Base-by-base conservation (phyloP, 2,329 filamentous ascomycete genomes). In the Colletotrichum simmondsii region DNA sequence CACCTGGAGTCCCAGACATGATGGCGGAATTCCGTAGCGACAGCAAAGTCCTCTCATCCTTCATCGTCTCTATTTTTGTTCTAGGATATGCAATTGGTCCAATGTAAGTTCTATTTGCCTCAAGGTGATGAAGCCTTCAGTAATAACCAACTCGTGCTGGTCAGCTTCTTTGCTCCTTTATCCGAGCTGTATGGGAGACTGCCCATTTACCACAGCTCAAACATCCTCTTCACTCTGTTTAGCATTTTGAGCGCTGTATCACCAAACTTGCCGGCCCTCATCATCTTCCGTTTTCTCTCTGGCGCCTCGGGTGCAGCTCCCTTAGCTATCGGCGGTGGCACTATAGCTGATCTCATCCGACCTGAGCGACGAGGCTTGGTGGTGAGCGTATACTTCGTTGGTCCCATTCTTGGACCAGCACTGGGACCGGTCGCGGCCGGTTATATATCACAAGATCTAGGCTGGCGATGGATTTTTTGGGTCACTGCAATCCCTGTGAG, bases 121-220 rank as follows among this genome's bases (percentile, higher is more conserved):
- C 32, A 35, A 35, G 32, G 32, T 4, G 12, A 35, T 5, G 7
- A 10, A 49, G 3, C 42, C 19, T 10, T 4, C 4, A 10, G 19
- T n/a, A n/a, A 22, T 49, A 49, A 49, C 22, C 19, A 49, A 49
- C 16, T n/a, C 3, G 22, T n/a, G 19, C 42, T 49, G 7, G 16
- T 7, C 49, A 64, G 62, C 6, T 68, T 92, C 6, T 86, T 90
- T 62, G 90, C 89, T 0, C 91, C 91, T 0, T 68, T 92, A 7
- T 90, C 87, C 11, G 91, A 93, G 78, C 79, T 91, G 5, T 91
- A 88, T 75, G 90, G 90, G 24, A 86, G 90, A 3, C 79, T 84
- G 10, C 77, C 83, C 24, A 79, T 91, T 30, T 89, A 89, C 75
- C 83, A 89, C 72, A 68, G 78, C 37, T 84, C 81, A 75, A 88